Evolutionary conservation across 495 filamentous ascomycete genomes (phyloP), one percentile per base, ranked within the genome.

Genomic region (Podospora sp.): DNA sequence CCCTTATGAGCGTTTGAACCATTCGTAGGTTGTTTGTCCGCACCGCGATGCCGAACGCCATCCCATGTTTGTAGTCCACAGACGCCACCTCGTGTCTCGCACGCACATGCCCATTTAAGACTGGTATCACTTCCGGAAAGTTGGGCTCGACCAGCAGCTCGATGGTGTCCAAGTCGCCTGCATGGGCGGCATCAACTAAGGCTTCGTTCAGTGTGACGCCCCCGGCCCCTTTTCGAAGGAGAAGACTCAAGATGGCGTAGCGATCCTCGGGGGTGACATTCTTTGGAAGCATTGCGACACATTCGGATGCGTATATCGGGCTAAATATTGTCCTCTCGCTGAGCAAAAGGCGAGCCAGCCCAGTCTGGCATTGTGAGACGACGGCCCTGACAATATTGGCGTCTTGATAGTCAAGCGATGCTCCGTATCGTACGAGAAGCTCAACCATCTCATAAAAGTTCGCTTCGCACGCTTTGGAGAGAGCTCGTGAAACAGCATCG

Each of bases 381-480:
- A 78, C 76, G 26, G 71, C 68, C 14, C 77, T 74, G 6, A 84
- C 18, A 20, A 77, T 71, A 3, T 63, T 65, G 40, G 81, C 82
- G 36, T 80, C 76, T 36, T 79, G 74, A 51, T 76, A 82, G 65
- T 83, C 82, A 21, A 84, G 67, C 0, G 82, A 82, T 0, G 80
- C 81, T 0, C 81, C 80, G 58, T 82, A 77, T 12, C 73, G 73
- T 11, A 83, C 68, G 18, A 84, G 68, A n/a, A 84, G 68, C 51
- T 73, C 72, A 12, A 80, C 75, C 81, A 84, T 79, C 56, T 84
- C 80, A 65, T 78, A 75, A 57, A 78, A 82, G 40, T 77, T 75
- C 25, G 75, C 69, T 1, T 69, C 63, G 65, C 74, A 77, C 9
- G 81, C 77, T 18, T 80, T 76, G 1, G 76, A 56, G 9, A 84